Conservation (phyloP, 140 eudicot genomes). For the Ambrosia hybrid region DNA sequence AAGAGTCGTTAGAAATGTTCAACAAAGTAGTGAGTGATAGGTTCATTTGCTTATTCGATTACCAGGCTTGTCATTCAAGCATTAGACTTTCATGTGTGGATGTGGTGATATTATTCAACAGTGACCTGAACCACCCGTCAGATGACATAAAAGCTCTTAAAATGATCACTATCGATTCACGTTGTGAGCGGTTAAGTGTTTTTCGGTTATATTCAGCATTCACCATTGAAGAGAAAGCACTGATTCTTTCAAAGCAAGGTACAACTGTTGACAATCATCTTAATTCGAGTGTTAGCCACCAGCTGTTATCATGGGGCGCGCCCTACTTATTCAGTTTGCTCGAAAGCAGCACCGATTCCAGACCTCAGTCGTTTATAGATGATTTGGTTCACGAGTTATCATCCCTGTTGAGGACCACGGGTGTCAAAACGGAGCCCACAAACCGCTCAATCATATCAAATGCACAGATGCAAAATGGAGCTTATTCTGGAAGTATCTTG, state of each 20-base stretch:
- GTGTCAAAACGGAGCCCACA: background rate
- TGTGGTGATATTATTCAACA: slow-evolving; percentile 61
- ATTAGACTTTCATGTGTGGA: slow-evolving; percentile 44
- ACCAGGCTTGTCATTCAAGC: slow-evolving; percentile 45
- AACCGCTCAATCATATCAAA: slow-evolving; percentile 36
- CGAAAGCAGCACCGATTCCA: slow-evolving; percentile 17
- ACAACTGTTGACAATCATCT: slow-evolving; percentile 22
- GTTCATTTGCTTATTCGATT: slow-evolving; percentile 55
- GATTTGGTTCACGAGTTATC: slow-evolving; percentile 47
- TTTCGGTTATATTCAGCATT: slow-evolving; percentile 59
- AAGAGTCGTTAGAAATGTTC: slow-evolving; percentile 33
- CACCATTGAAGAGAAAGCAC: slow-evolving; percentile 70
- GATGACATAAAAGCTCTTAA: slow-evolving; percentile 55
- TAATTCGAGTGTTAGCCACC: slow-evolving; percentile 37
- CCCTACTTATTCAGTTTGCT: slow-evolving; percentile 40
- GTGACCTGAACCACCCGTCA: slow-evolving; percentile 70
- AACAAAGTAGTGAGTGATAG: slow-evolving; percentile 33
- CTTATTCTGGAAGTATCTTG: slow-evolving; percentile 25
- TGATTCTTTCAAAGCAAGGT: slow-evolving; percentile 59
- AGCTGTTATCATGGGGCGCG: slow-evolving; percentile 67
- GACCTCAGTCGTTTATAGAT: slow-evolving; percentile 23
- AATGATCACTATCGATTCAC: slow-evolving; percentile 45
- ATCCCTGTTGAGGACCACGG: slow-evolving; percentile 28
- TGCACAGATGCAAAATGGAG: slow-evolving; percentile 37
- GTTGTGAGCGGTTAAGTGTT: slow-evolving; percentile 41